phyloP scores from a whole-genome alignment of 2,329 filamentous ascomycete genomes.

The Penicillium sp. region DNA sequence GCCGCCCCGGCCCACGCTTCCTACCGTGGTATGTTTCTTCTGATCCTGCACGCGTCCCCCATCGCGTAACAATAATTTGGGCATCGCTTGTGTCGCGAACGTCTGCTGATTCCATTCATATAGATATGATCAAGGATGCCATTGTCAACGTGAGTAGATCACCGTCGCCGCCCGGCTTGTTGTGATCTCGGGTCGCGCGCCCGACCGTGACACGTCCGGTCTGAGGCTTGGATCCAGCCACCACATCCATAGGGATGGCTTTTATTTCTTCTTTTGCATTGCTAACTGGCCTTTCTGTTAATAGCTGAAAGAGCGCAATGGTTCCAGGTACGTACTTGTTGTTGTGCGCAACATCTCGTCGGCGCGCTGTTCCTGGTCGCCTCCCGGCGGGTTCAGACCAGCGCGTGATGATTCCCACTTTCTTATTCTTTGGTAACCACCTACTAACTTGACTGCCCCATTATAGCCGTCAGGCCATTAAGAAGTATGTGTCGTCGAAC shows the following conservation, averaged over 20 bases:
- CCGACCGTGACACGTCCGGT: slow-evolving; percentile 46
- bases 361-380: slow-evolving; percentile 26
- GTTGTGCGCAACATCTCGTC: slow-evolving; percentile 36
- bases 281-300: slow-evolving; percentile 56
- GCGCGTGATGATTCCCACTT: slow-evolving; percentile 32
- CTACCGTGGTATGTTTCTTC: slow-evolving; percentile 67
- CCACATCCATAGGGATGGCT: slow-evolving; percentile 26
- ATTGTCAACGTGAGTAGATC: slow-evolving; percentile 71
- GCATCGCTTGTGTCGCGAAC: slow-evolving; percentile 57
- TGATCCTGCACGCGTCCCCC: slow-evolving; percentile 51
- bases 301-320: slow-evolving; percentile 73
- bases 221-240: slow-evolving; percentile 32
- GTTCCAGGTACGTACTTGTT: slow-evolving; percentile 66
- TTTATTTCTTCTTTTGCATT: slow-evolving; percentile 36
- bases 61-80: slow-evolving; percentile 52
- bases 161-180: slow-evolving; percentile 54
- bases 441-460: slow-evolving; percentile 39
- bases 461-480: slow-evolving; percentile 71
- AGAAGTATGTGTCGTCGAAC: slow-evolving; percentile 77
- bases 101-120: slow-evolving; percentile 58
- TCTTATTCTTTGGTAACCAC: slow-evolving; percentile 19
- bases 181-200: slow-evolving; percentile 46
- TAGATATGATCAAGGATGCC: slow-evolving; percentile 76
- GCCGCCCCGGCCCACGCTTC: slow-evolving; percentile 64
- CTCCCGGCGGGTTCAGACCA: slow-evolving; percentile 14